phyloP scores from a whole-genome alignment of 305 asterid species.

The Rubia occidens region DNA sequence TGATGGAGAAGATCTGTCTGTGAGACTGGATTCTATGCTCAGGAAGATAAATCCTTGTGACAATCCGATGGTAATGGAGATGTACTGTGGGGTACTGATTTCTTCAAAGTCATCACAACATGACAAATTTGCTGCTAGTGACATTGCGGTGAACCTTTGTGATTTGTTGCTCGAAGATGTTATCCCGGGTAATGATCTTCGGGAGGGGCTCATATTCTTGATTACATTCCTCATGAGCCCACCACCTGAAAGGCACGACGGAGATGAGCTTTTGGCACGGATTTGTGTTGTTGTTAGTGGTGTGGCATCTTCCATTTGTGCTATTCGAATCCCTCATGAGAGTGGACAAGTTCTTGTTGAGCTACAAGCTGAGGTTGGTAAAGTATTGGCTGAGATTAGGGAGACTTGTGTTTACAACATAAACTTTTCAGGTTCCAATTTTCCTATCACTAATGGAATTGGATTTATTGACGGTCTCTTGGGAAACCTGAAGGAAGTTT shows the following conservation, averaged over 20 bases:
- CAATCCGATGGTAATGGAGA: neutral
- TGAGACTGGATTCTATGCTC: neutral
- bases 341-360: neutral
- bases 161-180: neutral
- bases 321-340: neutral
- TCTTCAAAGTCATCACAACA: neutral
- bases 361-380: neutral
- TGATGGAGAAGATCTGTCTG: neutral
- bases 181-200: neutral
- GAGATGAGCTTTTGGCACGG: neutral
- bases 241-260: neutral
- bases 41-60: neutral
- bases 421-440: neutral
- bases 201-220: conserved; percentile 7
- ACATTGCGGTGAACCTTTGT: neutral
- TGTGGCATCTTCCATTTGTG: neutral
- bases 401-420: neutral
- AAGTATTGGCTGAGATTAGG: neutral
- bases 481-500: conserved; percentile 9
- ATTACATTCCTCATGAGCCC: neutral
- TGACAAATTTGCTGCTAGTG: neutral
- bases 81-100: conserved; percentile 1
- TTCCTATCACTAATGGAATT: conserved; percentile 17
- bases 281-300: neutral
- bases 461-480: conserved; percentile 13